Conservation (phyloP, 163 green algal genomes). For the Coccomyxa subellipsoidea region DNA sequence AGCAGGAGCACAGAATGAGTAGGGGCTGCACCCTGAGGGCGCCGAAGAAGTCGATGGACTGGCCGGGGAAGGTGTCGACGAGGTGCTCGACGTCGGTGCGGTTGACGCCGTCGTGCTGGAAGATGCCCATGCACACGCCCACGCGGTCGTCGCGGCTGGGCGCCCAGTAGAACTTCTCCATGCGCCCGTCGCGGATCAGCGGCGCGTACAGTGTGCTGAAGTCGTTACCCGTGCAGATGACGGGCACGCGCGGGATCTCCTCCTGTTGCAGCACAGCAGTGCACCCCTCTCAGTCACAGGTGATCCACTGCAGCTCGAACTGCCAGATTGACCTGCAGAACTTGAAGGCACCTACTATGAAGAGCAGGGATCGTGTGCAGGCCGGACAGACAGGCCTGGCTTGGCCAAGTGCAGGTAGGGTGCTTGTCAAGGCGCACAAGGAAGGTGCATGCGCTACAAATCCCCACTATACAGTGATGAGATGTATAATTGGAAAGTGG, state of each 20-base stretch:
- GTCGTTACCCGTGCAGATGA: slow-evolving; percentile 92
- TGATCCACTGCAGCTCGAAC: no score
- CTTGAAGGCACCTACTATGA: no score
- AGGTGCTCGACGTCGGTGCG: slow-evolving; percentile 75
- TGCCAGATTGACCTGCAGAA: no score
- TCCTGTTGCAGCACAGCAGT: slow-evolving; percentile 94
- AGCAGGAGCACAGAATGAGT: slow-evolving; percentile 34
- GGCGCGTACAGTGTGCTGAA: slow-evolving; percentile 99
- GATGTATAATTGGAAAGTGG: background rate
- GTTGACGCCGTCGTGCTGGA: slow-evolving; percentile 74
- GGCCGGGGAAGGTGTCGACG: slow-evolving; percentile 95
- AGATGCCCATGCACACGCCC: slow-evolving; percentile 97
- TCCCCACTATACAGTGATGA: background rate
- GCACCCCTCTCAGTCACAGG: no score
- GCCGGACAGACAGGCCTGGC: no score
- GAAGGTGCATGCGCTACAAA: no score
- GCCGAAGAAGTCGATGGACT: slow-evolving; percentile 99
- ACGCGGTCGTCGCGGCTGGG: slow-evolving; percentile 94
- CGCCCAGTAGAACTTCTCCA: slow-evolving; percentile 99
- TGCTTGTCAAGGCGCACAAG: no score
- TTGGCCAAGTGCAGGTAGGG: no score
- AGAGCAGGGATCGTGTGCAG: no score
- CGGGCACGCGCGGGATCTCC: slow-evolving; percentile 93
- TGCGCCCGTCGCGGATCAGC: slow-evolving; percentile 97
- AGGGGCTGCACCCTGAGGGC: slow-evolving; percentile 65